Base-by-base conservation (phyloP, 306 rosid genomes). In the Quercus aquifolioides region DNA sequence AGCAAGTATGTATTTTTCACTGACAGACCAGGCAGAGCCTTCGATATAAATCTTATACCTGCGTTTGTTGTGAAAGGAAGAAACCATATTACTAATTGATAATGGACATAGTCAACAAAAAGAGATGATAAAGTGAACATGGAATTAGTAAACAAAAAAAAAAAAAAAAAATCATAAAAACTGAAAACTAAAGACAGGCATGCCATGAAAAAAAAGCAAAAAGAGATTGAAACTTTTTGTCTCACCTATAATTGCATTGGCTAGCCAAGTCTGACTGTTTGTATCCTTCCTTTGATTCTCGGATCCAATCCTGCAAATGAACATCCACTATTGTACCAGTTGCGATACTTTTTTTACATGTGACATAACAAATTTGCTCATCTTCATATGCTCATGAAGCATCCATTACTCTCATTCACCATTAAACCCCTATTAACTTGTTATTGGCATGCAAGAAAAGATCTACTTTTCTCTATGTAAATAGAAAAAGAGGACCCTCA, bases 11-110 rank as follows among this genome's bases (percentile, higher is more conserved):
- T 95, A 95, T 55, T 95, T 95, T 73, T 93, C 91, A 74, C 99
- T 95, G 6, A 95, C 99, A 62, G 99, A 95, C 98, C 99, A 95
- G 69, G 98, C 98, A 67, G 91, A 88, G n/a, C 99, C 99, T 90
- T 95, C 99, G 49, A 91, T 91, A 80, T 95, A 93, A 51, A 95
- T 90, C 89, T 95, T 95, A 71, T 91, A 95, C 81, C 97, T 95
- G 82, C 78, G 83, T 59, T 4, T 23, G 77, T 19, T 52, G 43
- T 35, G 60, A 11, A 38, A 79, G 51, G 21, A 33, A 41, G 62
- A 33, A 64, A 64, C 23, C 35, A 35, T 68, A 58, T 20, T n/a
- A 30, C 4, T 25, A 38, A 43, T 17, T 79, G 14, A 74, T 19
- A 68, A 10, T 63, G 33, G 1, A 59, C 9, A 71, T 30, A 56